Evolutionary conservation across 352 stramenopile species (phyloP), one percentile per base, ranked within the genome.

Genomic region (Pythium graminicola): DNA sequence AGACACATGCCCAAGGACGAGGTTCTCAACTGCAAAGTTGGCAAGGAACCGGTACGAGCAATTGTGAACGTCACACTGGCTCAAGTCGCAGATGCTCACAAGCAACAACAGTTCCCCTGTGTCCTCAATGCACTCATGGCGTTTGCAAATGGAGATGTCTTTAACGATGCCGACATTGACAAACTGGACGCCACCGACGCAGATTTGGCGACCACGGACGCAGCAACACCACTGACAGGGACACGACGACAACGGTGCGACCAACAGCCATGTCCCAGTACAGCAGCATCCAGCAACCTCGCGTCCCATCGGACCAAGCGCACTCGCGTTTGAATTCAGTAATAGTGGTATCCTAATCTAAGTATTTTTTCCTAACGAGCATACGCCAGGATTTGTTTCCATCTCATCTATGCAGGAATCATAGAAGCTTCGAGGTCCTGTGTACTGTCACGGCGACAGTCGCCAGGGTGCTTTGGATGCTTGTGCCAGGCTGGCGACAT

Each of bases 71-170:
- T 91, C 32, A 89, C 81, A n/a, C 70, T 91, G 16, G 83, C 69
- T 51, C 73, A 83, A 56, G 74, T 91, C 31, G 64, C 67, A 0
- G 57, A 76, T 9, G 60, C 73, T 43, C 68, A 65, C 39, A 80
- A 77, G 66, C 67, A 79, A 54, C 70, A 69, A 39, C 75, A 89
- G 54, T 89, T 86, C 46, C 78, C 81, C 26, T 89, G 81, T 49
- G 76, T 89, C 17, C 69, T 91, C 26, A 89, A 91, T 54, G 81
- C 81, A 32, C 71, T 89, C n/a, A 80, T 89, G 64, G 78, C 87
- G 59, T 78, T 86, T 61, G 72, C 73, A 19, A 88, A 85, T 46
- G 78, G 78, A 53, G 73, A 85, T 19, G 72, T 72, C 46, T 84
- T 85, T 44, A 70, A 62, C 2, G 78, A 86, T 17, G 28, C 56